Percentiles rank a stretch among this genome's conserved stretches.
These are phyloP conservation scores for Hirschfeldia incana DNA, from an alignment of 345 rosid species.

Conservation along the genomic window DNA sequence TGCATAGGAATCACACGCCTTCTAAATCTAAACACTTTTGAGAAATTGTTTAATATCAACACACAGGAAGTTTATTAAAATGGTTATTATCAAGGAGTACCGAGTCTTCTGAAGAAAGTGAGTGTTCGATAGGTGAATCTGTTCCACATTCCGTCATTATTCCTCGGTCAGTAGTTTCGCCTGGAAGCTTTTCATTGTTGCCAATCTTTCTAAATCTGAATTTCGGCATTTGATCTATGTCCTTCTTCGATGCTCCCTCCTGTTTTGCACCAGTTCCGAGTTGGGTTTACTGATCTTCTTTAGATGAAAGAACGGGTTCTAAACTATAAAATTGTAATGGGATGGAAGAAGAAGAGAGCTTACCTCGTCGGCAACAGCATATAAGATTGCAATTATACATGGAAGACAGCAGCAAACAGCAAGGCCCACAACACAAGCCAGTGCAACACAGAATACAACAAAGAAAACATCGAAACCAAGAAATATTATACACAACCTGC, in stretches of 20 bases:
- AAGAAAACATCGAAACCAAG: slow-evolving; percentile 1
- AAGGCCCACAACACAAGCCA: background rate
- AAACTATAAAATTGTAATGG: background rate
- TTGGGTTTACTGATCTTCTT: slow-evolving; percentile 2
- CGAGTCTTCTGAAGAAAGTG: slow-evolving; percentile 69
- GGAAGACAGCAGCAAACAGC: slow-evolving; percentile 56
- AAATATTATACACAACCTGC: background rate
- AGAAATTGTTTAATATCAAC: background rate
- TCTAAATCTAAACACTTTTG: background rate
- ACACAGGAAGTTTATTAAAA: background rate
- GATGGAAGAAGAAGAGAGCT: slow-evolving; percentile 21
- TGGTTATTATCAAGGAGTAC: slow-evolving; percentile 38
- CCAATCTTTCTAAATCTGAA: slow-evolving; percentile 58
- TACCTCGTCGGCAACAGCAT: slow-evolving; percentile 98
- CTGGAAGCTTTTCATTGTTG: slow-evolving; percentile 45
- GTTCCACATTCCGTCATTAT: slow-evolving; percentile 76
- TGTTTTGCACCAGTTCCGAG: slow-evolving; percentile 37
- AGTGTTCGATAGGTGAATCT: slow-evolving; percentile 69
- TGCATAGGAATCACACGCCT: slow-evolving; percentile 20
- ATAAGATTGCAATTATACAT: slow-evolving; percentile 89
- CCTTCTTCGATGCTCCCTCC: slow-evolving; percentile 94
- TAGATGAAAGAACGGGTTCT: background rate
- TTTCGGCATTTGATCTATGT: slow-evolving; percentile 79
- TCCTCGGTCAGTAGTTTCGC: slow-evolving; percentile 55
- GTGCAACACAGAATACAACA: background rate